Evolutionary conservation across 345 rosid species (phyloP).

Genomic region (Eucalyptus brandiana): DNA sequence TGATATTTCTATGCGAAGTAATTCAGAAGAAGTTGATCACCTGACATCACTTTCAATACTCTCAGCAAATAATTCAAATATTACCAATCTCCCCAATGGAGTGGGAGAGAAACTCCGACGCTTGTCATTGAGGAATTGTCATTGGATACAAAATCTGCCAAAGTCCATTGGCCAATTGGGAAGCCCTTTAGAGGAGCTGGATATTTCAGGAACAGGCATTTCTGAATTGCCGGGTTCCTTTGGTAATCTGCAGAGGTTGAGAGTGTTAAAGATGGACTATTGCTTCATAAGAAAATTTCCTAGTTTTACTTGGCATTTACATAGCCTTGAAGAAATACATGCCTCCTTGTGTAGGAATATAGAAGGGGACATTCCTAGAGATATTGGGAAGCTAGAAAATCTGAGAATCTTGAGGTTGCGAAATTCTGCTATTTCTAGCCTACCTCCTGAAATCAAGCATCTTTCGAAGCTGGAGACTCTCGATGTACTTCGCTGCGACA

Average conservation of each 20-base stretch:
- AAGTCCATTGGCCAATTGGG: neutral
- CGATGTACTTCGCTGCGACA: neutral
- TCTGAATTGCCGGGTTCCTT: neutral
- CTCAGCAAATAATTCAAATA: too few relatives aligned
- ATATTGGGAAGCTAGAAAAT: neutral
- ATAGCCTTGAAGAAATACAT: neutral
- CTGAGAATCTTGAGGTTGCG: neutral
- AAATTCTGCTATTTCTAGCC: neutral
- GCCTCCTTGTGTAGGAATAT: neutral
- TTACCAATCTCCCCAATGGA: neutral
- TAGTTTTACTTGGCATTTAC: neutral
- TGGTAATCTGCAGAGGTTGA: neutral
- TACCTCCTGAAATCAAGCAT: neutral
- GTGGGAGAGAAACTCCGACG: neutral
- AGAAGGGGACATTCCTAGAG: neutral
- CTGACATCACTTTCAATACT: too few relatives aligned
- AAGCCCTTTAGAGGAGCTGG: neutral
- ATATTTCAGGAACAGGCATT: neutral
- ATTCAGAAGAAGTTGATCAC: too few relatives aligned
- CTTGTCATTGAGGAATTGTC: neutral
- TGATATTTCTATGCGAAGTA: rapidly evolving
- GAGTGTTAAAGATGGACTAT: neutral
- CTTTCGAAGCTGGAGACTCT: neutral
- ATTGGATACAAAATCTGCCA: neutral
- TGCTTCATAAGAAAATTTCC: neutral